Evolutionary conservation across 352 stramenopile species (phyloP), one percentile per base, ranked within the genome.

Genomic region (Globisporangium alternatum): DNA sequence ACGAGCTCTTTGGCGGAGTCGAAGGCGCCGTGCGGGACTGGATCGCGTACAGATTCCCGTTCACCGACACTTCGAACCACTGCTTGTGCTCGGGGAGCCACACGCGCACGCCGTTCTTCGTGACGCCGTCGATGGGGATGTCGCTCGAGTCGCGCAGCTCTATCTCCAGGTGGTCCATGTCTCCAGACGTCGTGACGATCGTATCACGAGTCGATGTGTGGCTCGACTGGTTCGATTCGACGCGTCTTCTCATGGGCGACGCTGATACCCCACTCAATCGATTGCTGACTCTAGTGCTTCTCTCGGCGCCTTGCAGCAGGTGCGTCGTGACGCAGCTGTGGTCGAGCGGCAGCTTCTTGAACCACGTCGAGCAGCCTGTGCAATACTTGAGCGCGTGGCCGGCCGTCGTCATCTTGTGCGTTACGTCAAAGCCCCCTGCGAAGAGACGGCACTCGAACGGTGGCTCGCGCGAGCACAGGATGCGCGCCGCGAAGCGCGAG

Each of bases 51-150:
- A 93, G 52, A 55, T 77, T 85, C 6, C 85, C 85, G 64, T 91
- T 91, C 61, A 93, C 82, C 2, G 82, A 91, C 45, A 93, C 85
- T 63, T 93, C 85, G 44, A 87, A 90, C 85, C 85, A 93, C 31
- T 85, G 65, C 51, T 87, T 81, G 43, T 78, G 73, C 47, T 90
- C 79, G 0, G 85, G 82, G n/a, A 91, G 68, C 81, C 81, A 93
- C 35, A 93, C 70, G 1, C 85, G 78, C 58, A 93, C 82, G 5
- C 85, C 85, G 58, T 93, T 93, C 59, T 90, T 91, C n/a, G 85
- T 93, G 43, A 93, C 54, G 30, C 82, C 85, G 52, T 93, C 85
- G 21, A 93, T 58, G 1, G 78, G 79, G 12, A 91, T 47, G 2
- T 76, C 64, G 17, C 58, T 69, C 6, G 78, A 37, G 56, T 85